Conservation (phyloP, 1,139 yeast genomes). For the Citeromyces hawaiiensis region DNA sequence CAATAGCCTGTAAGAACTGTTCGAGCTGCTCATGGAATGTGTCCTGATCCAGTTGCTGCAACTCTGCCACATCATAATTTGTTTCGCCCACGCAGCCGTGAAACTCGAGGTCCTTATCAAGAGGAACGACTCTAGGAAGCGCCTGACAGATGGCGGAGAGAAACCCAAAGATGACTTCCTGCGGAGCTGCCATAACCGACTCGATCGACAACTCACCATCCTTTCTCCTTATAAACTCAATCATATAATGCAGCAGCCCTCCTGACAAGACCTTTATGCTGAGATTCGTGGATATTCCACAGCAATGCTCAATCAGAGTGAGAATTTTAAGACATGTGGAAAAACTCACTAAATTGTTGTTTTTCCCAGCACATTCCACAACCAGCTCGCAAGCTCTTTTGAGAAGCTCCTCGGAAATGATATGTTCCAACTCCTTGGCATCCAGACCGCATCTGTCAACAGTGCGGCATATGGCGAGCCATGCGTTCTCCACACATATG, state of each 20-base stretch:
- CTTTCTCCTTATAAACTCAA: too few species aligned
- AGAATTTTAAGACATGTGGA: constrained; percentile 25
- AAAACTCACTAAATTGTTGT: constrained; percentile 12
- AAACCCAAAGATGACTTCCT: constrained; percentile 43
- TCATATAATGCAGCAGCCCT: too few species aligned
- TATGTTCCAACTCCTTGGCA: constrained; percentile 29
- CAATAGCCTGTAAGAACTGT: constrained; percentile 43
- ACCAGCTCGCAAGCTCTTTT: constrained; percentile 7
- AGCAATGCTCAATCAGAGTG: neutral
- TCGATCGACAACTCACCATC: constrained; percentile 34
- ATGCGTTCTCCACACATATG: constrained; percentile 53
- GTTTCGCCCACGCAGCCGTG: constrained; percentile 4
- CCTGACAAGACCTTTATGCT: too few species aligned
- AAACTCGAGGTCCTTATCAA: constrained; percentile 5
- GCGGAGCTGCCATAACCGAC: constrained; percentile 64
- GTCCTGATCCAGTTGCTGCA: constrained; percentile 13
- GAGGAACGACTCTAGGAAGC: constrained; percentile 25
- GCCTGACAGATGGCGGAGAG: constrained; percentile 44
- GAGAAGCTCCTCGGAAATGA: constrained; percentile 23
- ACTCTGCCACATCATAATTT: constrained; percentile 18
- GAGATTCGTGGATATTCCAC: too few species aligned
- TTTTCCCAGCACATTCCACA: neutral
- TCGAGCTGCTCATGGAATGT: constrained; percentile 25
- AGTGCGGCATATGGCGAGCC: constrained; percentile 54
- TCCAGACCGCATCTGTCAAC: constrained; percentile 36